These are phyloP conservation scores for Oryza longistaminata DNA, from an alignment of 176 grass and related monocot species.

Conservation along the genomic window DNA sequence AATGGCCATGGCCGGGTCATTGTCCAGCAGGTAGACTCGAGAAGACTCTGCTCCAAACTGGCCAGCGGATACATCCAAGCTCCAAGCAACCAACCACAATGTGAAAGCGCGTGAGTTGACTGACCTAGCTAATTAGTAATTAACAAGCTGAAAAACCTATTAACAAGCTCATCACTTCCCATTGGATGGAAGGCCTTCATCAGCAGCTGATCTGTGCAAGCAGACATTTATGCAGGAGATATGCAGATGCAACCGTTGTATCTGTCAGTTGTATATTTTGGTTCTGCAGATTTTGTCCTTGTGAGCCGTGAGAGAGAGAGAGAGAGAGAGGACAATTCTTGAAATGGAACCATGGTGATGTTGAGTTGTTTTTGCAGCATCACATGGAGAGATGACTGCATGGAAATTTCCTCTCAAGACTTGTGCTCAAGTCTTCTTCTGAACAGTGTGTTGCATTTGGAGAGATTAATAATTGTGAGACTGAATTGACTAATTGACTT, in stretches of 20 bases:
- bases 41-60: background rate
- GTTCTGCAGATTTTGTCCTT: background rate
- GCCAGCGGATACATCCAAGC: background rate
- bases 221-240: background rate
- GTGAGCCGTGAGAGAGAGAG: background rate
- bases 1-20: background rate
- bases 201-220: background rate
- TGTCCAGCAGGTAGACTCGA: background rate
- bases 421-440: background rate
- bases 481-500: background rate
- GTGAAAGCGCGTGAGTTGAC: background rate
- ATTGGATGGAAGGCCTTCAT: background rate
- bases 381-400: background rate
- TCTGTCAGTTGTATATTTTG: background rate
- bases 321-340: background rate
- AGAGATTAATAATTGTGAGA: no score
- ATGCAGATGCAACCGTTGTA: background rate
- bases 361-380: background rate
- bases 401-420: slow-evolving; percentile 6
- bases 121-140: background rate
- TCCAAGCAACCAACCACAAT: background rate
- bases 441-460: background rate
- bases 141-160: background rate
- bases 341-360: background rate
- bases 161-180: background rate